Evolutionary conservation across 371 early-diverging fungal species (phyloP).

Genomic region (Nematocida major): DNA sequence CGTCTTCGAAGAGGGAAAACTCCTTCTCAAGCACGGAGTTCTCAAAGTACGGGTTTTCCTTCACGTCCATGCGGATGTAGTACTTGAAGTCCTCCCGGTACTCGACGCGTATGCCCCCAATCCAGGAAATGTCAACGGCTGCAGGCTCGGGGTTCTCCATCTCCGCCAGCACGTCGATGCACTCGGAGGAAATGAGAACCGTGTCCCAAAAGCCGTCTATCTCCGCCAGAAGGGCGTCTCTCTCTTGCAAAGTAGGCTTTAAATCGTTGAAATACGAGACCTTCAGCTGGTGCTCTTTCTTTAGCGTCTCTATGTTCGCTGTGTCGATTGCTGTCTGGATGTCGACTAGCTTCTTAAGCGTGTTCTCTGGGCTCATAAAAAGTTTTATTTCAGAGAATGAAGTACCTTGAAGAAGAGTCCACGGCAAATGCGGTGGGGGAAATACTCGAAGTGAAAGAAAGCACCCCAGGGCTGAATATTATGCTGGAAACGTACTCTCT

Average conservation of each 20-base stretch:
- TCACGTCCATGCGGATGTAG: conserved; percentile 46
- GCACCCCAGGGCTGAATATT: conserved; percentile 8
- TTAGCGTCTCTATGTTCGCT: conserved; percentile 12
- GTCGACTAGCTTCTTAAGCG: conserved; percentile 24
- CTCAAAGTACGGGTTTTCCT: conserved; percentile 54
- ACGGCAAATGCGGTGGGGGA: conserved; percentile 8
- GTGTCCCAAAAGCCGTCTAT: conserved; percentile 39
- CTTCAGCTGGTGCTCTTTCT: conserved; percentile 12
- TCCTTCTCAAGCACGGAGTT: conserved; percentile 52
- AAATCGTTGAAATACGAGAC: conserved; percentile 1
- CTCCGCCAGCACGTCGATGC: neutral
- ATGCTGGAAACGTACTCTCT: conserved; percentile 47
- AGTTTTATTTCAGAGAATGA: conserved; percentile 37
- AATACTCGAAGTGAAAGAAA: conserved; percentile 33
- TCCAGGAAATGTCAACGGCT: conserved; percentile 15
- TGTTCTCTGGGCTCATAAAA: conserved; percentile 31
- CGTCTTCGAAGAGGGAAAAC: conserved; percentile 32
- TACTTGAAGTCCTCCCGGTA: conserved; percentile 52
- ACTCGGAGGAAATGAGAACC: conserved; percentile 14
- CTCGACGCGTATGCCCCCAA: conserved; percentile 52
- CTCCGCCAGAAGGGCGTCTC: neutral
- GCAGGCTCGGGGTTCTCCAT: neutral
- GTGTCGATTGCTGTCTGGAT: conserved; percentile 20
- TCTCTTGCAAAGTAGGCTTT: conserved; percentile 15
- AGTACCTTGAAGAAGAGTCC: conserved; percentile 45